Conservation (phyloP, 257 asterid genomes). For the Solanum acaule region DNA sequence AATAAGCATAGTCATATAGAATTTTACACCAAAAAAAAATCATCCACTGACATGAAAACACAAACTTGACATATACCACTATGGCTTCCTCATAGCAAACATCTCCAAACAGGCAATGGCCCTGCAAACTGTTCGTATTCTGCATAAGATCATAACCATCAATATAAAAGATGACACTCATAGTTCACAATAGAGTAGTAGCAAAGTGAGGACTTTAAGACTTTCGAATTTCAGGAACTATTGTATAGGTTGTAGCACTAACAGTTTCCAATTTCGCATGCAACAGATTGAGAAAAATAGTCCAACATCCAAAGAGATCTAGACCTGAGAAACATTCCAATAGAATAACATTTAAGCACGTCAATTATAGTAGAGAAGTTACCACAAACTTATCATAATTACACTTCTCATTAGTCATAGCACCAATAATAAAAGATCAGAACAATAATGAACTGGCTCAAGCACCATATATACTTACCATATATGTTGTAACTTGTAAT, state of each 20-base stretch:
- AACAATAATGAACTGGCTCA: background rate
- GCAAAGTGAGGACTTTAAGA: background rate
- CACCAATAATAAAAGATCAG: too few species aligned
- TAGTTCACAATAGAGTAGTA: background rate
- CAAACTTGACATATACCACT: too few species aligned
- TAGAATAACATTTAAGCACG: too few species aligned
- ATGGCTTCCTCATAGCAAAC: constrained; percentile 14
- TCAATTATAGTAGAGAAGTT: background rate
- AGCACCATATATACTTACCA: background rate
- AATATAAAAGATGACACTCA: background rate
- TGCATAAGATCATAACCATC: background rate
- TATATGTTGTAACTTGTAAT: background rate
- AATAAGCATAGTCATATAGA: too few species aligned
- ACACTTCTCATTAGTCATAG: background rate
- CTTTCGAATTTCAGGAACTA: background rate
- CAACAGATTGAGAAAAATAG: too few species aligned
- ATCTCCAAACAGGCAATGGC: constrained; percentile 12
- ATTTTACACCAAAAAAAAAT: too few species aligned
- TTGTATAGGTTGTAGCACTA: background rate
- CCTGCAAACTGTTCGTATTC: background rate
- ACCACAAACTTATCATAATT: too few species aligned
- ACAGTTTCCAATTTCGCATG: too few species aligned
- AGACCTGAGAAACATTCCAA: too few species aligned
- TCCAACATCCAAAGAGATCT: too few species aligned
- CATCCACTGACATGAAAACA: too few species aligned